Evolutionary conservation across 2,329 filamentous ascomycete species (phyloP).

Genomic region (Talaromyces sp.): DNA sequence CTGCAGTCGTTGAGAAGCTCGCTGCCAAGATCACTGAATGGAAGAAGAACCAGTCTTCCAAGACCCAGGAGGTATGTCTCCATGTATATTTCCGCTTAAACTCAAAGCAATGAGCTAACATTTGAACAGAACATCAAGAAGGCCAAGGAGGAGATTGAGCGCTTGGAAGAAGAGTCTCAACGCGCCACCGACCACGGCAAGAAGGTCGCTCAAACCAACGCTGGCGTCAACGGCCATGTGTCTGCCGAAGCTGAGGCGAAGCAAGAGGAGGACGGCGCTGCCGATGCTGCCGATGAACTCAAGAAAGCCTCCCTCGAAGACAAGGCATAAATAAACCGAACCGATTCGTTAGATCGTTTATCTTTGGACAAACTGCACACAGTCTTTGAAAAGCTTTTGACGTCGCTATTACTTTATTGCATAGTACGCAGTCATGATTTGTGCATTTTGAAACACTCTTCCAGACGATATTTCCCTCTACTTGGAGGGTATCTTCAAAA

Average conservation of each 20-base stretch:
- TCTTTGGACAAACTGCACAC: not conserved
- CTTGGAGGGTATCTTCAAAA: not conserved
- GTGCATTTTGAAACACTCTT: not conserved
- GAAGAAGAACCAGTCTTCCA: constrained; percentile 82
- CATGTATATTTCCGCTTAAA: not conserved
- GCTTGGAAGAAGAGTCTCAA: constrained; percentile 66
- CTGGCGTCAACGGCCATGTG: constrained; percentile 49
- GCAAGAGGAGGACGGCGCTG: constrained; percentile 56
- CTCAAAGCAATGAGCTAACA: constrained; percentile 13
- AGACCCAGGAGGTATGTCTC: constrained; percentile 73
- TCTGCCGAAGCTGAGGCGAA: constrained; percentile 51
- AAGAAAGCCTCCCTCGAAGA: constrained; percentile 60
- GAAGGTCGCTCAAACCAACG: constrained; percentile 50
- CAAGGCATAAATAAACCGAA: constrained; percentile 27
- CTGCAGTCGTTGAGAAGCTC: constrained; percentile 77
- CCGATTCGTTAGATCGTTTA: not conserved
- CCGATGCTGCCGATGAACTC: constrained; percentile 57
- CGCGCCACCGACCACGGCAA: constrained; percentile 44
- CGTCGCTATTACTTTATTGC: not conserved
- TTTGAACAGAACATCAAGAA: constrained; percentile 82
- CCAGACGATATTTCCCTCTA: not conserved
- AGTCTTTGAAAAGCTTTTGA: not conserved
- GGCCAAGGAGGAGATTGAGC: constrained; percentile 91
- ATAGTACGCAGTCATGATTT: not conserved
- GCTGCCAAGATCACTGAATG: constrained; percentile 87